Evolutionary conservation across 176 grass and related monocot genomes (phyloP).

Genomic region (Oryza glumipatula): DNA sequence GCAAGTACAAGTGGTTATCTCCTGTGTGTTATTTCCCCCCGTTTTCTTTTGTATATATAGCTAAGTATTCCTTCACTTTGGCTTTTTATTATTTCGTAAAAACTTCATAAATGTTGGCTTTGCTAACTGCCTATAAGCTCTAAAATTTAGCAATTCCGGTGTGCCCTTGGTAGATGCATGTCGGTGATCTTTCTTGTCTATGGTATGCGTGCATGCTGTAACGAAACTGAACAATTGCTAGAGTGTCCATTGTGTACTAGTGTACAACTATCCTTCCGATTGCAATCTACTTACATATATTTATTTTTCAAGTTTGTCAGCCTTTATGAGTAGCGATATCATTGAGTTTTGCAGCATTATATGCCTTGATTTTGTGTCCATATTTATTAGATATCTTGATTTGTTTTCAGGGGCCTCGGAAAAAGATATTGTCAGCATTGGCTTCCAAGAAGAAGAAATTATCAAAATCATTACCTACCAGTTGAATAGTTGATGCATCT

Average conservation of each 20-base stretch:
- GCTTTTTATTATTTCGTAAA: neutral
- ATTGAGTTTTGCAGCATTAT: neutral
- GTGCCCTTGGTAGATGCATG: neutral
- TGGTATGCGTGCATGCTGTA: neutral
- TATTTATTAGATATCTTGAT: slow-evolving; percentile 27
- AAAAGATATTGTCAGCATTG: slow-evolving; percentile 70
- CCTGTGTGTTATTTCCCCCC: neutral
- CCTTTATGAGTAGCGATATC: neutral
- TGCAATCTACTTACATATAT: slow-evolving; percentile 1
- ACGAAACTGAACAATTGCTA: neutral
- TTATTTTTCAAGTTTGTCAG: neutral
- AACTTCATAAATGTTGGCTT: neutral
- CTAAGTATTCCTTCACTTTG: neutral
- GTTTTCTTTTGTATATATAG: neutral
- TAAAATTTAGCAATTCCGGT: neutral
- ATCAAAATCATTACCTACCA: slow-evolving; percentile 38
- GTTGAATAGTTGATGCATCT: slow-evolving; percentile 40
- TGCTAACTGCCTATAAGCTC: neutral
- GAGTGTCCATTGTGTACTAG: neutral
- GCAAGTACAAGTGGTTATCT: neutral
- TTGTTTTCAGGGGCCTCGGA: slow-evolving; percentile 71
- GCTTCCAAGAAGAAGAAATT: slow-evolving; percentile 51
- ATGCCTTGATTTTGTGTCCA: neutral
- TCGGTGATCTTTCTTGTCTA: neutral
- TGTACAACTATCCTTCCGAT: slow-evolving; percentile 11